These are phyloP conservation scores for Kazachstania martiniae DNA, from an alignment of 805 yeast genomes.

Conservation along the genomic window DNA sequence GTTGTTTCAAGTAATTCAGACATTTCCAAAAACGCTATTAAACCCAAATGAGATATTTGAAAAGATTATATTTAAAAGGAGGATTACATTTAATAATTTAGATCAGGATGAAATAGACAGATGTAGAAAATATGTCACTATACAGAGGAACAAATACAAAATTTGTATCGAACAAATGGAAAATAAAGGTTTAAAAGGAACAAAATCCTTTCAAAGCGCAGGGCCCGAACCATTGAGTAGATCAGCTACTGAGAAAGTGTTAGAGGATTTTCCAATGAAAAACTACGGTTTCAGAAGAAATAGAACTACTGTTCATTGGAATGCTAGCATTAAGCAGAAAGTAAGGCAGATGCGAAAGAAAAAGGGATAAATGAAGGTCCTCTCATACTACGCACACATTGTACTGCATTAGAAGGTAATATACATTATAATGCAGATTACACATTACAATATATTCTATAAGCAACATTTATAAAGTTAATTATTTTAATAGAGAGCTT, in stretches of 20 bases:
- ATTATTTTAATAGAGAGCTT: too few species aligned
- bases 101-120: slow-evolving; percentile 74
- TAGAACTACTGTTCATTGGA: slow-evolving; percentile 50
- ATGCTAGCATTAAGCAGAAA: slow-evolving; percentile 44
- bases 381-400: background rate
- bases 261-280: slow-evolving; percentile 30
- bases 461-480: too few species aligned
- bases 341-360: slow-evolving; percentile 35
- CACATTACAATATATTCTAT: too few species aligned
- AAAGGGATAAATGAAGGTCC: slow-evolving; percentile 4
- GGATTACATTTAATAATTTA: slow-evolving; percentile 60
- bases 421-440: too few species aligned
- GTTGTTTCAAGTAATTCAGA: slow-evolving; percentile 77
- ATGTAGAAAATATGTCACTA: slow-evolving; percentile 68
- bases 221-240: slow-evolving; percentile 2
- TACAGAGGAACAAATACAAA: slow-evolving; percentile 38
- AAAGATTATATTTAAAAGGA: slow-evolving; percentile 56
- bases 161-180: slow-evolving; percentile 16
- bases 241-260: slow-evolving; percentile 15
- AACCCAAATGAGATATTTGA: slow-evolving; percentile 65
- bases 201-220: background rate
- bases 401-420: too few species aligned
- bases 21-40: slow-evolving; percentile 58
- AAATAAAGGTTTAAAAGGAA: background rate
- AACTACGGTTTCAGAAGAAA: slow-evolving; percentile 33